Base-by-base conservation (phyloP, 2,329 filamentous ascomycete species). In the Apiospora marii region DNA sequence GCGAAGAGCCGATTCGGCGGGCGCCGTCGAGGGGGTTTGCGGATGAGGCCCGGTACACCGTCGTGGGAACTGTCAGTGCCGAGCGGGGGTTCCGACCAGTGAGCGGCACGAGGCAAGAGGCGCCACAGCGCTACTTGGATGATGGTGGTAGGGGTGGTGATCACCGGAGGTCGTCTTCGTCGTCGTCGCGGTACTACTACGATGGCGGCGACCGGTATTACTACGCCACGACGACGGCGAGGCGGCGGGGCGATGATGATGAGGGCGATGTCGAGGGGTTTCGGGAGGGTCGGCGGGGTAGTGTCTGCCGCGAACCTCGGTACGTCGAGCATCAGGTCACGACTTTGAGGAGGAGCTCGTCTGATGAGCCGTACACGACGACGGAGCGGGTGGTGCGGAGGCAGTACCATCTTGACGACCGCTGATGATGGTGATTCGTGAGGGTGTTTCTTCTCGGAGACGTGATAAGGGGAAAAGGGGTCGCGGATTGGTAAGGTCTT, bases 281-380 rank as follows among this genome's bases (percentile, higher is more conserved):
- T 22, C 37, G 37, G 8, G 30, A 61, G 8, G 27, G 22, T 37
- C 16, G 4, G 7, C 53, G 53, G 4, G 2, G 10, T 24, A 7
- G 4, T 19, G 19, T 41, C 19, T 64, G 13, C 30, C 58, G 34
- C 1, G 58, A 41, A 34, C 58, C 58, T 5, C 30, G 34, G 30
- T 64, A 64, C 34, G 58, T 64, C 58, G 58, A 41, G 34, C 58
- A 41, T 22, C 34, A 64, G 8, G 58, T 64, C 34, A 64, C 58
- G 19, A 64, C 58, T 34, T 7, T 41, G 34, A 34, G 58, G 34
- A 13, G 58, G 34, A 64, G 58, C 58, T 64, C 58, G 34, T 37
- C 58, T 0, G 58, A 64, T 3, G 58, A 64, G 0, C 34, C 58
- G 3, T 64, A 64, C 4, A 64, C 34, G 22, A 64, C 58, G 58